Evolutionary conservation across 768 basidiomycete genomes (phyloP), one percentile per base, ranked within the genome.

Genomic region (Lyophyllum atratum): DNA sequence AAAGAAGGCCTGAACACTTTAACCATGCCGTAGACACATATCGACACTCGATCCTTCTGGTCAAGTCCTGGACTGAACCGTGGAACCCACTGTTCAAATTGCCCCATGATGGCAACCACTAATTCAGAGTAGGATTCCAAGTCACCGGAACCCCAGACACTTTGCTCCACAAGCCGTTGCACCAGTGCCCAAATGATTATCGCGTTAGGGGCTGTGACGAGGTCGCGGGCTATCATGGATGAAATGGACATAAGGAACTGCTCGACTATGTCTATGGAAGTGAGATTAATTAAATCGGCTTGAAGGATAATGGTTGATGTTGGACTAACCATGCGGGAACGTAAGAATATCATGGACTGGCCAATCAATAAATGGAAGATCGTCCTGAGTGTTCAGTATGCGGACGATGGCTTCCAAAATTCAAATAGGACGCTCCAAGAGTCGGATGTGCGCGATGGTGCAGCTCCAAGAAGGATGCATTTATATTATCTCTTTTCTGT

Each of bases 341-440:
- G 67, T 67, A 39, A 46, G 11, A 19, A 55, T 10, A 25, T 69
- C 61, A 4, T 67, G 67, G 26, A 71, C 54, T 29, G 54, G 63
- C 70, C 69, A 71, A 55, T 73, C 72, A 25, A 68, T 68, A 59
- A 73, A 71, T 3, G 69, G 67, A 22, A 52, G 49, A 8, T 69
- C 68, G n/a, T 71, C 68, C 51, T 73, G 70, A 2, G 68, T 68
- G 47, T 70, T 73, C 14, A 69, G 44, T 33, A 72, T 71, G 33
- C 70, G 62, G 22, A 71, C 59, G 19, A 72, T 65, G 10, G 62
- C 54, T 49, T 72, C 71, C 22, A 71, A 52, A 48, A 47, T 72
- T 70, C 22, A 71, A 52, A 48, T 70, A 72, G 14, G 60, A 60
- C 4, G 62, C 57, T 52, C 66, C 66, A 29, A 70, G 64, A 4